phyloP scores from a whole-genome alignment of 257 asterid species.

The Plantago ovata region DNA sequence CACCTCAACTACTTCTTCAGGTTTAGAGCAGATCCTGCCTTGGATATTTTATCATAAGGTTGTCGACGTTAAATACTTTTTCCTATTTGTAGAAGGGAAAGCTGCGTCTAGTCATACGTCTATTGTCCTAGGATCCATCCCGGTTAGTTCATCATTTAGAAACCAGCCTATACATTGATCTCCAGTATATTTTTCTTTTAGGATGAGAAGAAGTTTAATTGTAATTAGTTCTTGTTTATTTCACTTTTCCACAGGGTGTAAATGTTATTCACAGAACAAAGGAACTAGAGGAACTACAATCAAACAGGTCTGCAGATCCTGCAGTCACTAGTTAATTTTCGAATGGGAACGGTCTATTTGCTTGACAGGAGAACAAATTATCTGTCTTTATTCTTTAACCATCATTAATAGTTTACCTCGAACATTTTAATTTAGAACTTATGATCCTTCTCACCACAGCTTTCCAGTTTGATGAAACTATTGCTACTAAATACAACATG shows the following conservation, averaged over 20 bases:
- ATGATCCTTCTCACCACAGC: no score
- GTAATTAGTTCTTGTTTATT: background rate
- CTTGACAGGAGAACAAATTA: no score
- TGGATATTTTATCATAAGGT: conserved; percentile 77
- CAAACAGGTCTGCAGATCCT: conserved; percentile 29
- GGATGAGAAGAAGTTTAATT: no score
- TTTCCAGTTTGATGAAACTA: no score
- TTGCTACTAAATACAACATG: no score
- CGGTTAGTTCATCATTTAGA: conserved; percentile 29
- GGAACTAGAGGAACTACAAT: conserved; percentile 27
- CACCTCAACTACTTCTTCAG: conserved; percentile 55
- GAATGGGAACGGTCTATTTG: no score
- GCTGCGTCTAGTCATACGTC: conserved; percentile 37
- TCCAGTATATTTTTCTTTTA: no score
- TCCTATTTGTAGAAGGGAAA: conserved; percentile 62
- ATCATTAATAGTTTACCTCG: no score
- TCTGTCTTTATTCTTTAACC: no score
- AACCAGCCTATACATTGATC: no score
- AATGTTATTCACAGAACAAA: conserved; percentile 21
- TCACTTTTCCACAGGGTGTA: conserved; percentile 23
- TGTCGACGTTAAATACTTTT: conserved; percentile 47
- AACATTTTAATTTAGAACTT: no score
- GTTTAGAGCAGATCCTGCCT: conserved; percentile 62
- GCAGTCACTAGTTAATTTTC: no score
- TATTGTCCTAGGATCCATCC: conserved; percentile 49